These are phyloP conservation scores for Diaporthe australafricana DNA, from an alignment of 2,329 filamentous ascomycete species.

Conservation along the genomic window DNA sequence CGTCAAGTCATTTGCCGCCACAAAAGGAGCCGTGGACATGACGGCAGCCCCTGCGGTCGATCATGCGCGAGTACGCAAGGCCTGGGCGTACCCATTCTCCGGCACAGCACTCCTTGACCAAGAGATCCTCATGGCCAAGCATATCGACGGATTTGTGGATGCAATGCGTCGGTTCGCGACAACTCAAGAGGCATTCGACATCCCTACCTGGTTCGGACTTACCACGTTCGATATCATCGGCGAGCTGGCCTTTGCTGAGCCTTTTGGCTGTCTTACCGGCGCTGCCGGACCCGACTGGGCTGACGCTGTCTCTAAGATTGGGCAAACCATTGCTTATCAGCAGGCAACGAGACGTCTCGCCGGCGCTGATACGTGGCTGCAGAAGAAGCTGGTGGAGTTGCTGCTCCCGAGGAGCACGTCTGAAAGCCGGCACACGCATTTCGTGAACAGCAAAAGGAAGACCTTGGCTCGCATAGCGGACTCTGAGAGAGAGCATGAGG, in stretches of 20 bases:
- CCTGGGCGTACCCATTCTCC: neutral
- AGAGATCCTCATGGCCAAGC: neutral
- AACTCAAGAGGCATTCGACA: conserved; percentile 40
- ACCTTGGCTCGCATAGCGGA: neutral
- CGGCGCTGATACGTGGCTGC: neutral
- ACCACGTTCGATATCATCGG: conserved; percentile 48
- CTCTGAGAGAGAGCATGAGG: neutral
- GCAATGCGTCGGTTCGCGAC: neutral
- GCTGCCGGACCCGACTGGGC: neutral
- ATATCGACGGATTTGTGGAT: neutral
- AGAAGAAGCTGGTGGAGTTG: neutral
- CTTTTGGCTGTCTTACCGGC: conserved; percentile 47
- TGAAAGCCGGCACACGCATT: neutral
- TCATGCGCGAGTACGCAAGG: neutral
- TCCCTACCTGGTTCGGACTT: conserved; percentile 50
- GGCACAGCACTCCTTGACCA: conserved; percentile 5
- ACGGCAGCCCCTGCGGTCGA: neutral
- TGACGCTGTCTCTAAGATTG: neutral
- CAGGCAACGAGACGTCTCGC: neutral
- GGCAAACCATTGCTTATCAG: neutral
- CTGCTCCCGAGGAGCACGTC: neutral
- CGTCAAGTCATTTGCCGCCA: conserved; percentile 1
- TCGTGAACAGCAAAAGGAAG: neutral
- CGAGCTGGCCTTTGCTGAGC: conserved; percentile 54
- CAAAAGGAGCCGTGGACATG: neutral